These are phyloP conservation scores for Hymenoscyphus infarciens DNA, from an alignment of 2,329 filamentous ascomycete genomes.

Conservation along the genomic window DNA sequence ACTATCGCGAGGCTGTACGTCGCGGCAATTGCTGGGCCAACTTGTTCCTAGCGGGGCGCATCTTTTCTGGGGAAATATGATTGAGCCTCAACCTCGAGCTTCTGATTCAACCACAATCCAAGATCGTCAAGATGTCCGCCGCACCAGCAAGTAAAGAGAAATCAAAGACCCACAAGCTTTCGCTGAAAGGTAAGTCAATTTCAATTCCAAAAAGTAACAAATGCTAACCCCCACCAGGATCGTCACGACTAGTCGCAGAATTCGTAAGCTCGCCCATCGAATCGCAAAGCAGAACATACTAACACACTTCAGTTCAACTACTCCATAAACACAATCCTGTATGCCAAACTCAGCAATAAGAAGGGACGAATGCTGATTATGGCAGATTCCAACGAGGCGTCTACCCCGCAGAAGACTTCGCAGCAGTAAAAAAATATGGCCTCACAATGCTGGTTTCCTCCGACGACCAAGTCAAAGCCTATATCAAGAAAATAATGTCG, in stretches of 20 bases:
- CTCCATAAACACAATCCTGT: conserved; percentile 96
- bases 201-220: background rate
- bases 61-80: conserved; percentile 12
- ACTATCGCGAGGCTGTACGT: too few relatives aligned
- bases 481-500: conserved; percentile 99
- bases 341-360: conserved; percentile 35
- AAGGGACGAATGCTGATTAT: background rate
- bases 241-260: conserved; percentile 85
- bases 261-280: conserved; percentile 62
- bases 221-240: conserved; percentile 43
- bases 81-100: conserved; percentile 1
- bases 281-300: conserved; percentile 17
- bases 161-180: conserved; percentile 91
- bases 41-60: background rate
- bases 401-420: conserved; percentile 95
- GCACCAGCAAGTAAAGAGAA: conserved; percentile 54
- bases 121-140: conserved; percentile 27
- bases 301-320: conserved; percentile 74
- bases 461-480: conserved; percentile 97
- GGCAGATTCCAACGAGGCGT: conserved; percentile 77
- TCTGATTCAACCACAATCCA: conserved; percentile 7
- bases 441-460: conserved; percentile 79
- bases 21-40: conserved; percentile 17
- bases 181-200: conserved; percentile 68
- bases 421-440: conserved; percentile 98